Evolutionary conservation across 495 filamentous ascomycete genomes (phyloP), one percentile per base, ranked within the genome.

Genomic region (Neurospora sp.): DNA sequence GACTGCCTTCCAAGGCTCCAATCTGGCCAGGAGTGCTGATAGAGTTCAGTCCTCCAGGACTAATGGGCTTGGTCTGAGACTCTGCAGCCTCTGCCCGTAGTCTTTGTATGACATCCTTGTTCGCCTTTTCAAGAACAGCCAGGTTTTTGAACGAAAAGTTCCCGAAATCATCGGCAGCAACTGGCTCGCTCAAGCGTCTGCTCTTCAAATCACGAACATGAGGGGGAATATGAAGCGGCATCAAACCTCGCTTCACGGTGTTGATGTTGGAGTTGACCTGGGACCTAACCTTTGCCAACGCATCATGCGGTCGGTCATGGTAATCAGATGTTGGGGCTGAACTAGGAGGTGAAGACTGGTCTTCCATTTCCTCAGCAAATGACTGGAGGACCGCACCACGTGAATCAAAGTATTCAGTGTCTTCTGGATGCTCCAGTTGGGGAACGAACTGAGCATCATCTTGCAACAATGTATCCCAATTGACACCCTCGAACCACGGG

Each of bases 61-160:
- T 87, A 17, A 81, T 74, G 3, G 77, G 80, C 72, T 87, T 88
- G 78, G 76, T 86, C 75, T 92, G 90, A 20, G 86, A 85, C 45
- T 92, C 91, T 79, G 94, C 84, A 40, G 93, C 94, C 78, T 98
- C 95, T 37, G 93, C 93, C 10, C 94, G 89, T 72, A 99, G 86
- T 77, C 97, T 97, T 77, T 98, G 94, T 44, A 99, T 96, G 53
- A 98, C 93, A 79, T 99, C 96, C 78, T 98, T 98, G 79, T 99
- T 99, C 44, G 96, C 96, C 79, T 97, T 98, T 78, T 98, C 95
- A 22, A 99, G 86, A 71, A 98, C 95, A 1, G 96, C 93, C 40
- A 99, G 85, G 76, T 99, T 99, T 83, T 98, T 99, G 86, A 97
- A 99, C 40, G 94, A 87, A 83, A 99, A 99, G 73, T 88, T 93